Base-by-base conservation (phyloP, 495 filamentous ascomycete species). In the Aspergillus funiculosus region DNA sequence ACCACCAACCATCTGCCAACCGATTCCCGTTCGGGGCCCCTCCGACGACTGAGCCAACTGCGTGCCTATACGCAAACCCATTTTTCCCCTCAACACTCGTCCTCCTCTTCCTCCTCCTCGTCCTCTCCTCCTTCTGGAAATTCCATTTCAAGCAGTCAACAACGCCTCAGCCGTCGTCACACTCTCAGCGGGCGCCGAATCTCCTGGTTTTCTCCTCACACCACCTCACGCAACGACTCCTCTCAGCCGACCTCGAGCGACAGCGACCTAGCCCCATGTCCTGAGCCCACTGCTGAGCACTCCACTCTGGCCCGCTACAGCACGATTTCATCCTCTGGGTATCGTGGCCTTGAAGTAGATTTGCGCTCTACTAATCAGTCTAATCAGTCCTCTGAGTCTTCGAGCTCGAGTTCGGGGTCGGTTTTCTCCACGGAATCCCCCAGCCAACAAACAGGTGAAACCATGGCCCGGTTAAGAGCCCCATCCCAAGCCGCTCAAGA, bases 1-100 rank as follows among this genome's bases (percentile, higher is more conserved):
- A 52, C 65, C 54, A 52, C 63, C 34, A 39, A 58, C 51, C 32
- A 37, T 48, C 39, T 52, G 51, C 39, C 55, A 43, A 45, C 68
- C 43, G 64, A 69, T 30, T 41, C 51, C 59, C 74, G 83, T 50
- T 67, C 76, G 17, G 77, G 79, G 46, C 72, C 85, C 26, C 72
- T 89, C 50, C 75, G 85, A 20, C 82, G 84, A 24, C 69, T 94
- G 43, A 85, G 76, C 50, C 85, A 87, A 66, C 72, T 94, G 41
- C 78, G 84, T 47, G 81, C 71, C 63, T 84, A 86, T 66, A 83
- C 82, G 2, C 79, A 82, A 53, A 80, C 71, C 53, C 77, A 81
- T 68, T 68, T 81, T 35, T 68, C 79, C 51, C 32, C 50, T 41
- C 52, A 40, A 26, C 73, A 76, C 28, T 70, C 72, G 40, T 68